Evolutionary conservation across 176 grass and related monocot genomes (phyloP).

Genomic region (Paspalum vaginatum): DNA sequence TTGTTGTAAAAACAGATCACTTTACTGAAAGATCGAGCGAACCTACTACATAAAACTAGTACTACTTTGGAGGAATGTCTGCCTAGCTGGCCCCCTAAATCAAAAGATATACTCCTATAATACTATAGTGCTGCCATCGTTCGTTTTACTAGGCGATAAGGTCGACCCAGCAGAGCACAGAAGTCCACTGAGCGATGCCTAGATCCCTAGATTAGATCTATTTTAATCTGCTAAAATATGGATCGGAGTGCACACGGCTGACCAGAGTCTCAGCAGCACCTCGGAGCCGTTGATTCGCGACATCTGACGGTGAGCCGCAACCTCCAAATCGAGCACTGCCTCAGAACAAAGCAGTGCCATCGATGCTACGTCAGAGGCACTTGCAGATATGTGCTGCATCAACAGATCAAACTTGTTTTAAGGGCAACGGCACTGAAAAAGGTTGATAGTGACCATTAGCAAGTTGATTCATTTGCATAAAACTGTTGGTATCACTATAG

Average conservation of each 20-base stretch:
- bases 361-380: background rate
- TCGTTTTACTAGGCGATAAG: slow-evolving; percentile 14
- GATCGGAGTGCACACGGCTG: too few species aligned
- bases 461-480: background rate
- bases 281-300: too few species aligned
- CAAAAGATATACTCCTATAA: background rate
- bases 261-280: background rate
- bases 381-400: background rate
- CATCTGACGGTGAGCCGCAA: too few species aligned
- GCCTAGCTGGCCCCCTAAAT: background rate
- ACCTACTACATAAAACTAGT: background rate
- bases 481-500: background rate
- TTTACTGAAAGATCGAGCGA: background rate
- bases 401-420: background rate
- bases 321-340: too few species aligned
- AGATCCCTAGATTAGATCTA: background rate
- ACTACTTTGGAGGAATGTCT: background rate
- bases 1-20: background rate
- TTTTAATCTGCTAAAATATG: background rate
- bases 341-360: background rate
- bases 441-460: background rate
- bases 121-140: background rate
- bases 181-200: background rate
- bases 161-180: background rate
- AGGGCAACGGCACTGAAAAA: background rate